Percentiles rank a stretch among this genome's conserved stretches.
Evolutionary conservation across 768 basidiomycete species (phyloP).

Genomic region (Pleurotus pulmonarius): DNA sequence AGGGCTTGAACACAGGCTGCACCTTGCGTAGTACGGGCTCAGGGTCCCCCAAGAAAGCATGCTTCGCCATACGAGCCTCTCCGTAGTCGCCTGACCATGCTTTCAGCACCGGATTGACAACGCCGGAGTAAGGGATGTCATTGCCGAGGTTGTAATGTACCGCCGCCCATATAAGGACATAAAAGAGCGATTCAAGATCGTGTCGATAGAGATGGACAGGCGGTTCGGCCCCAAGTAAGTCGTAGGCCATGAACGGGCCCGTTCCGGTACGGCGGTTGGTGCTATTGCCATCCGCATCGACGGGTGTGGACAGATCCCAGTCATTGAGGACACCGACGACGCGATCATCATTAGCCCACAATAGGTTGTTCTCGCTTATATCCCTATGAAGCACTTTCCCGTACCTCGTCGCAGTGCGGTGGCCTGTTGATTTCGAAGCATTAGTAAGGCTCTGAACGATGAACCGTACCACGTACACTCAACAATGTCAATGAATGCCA

Average conservation of each 20-base stretch:
- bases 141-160: conserved; percentile 15
- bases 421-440: conserved; percentile 12
- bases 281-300: conserved; percentile 6
- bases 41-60: too few species aligned
- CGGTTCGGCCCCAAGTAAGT: conserved; percentile 13
- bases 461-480: conserved; percentile 20
- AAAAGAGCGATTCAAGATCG: conserved; percentile 23
- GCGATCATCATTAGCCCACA: conserved; percentile 9
- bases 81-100: too few species aligned
- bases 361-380: conserved; percentile 26
- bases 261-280: conserved; percentile 20
- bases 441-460: background rate
- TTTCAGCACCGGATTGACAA: too few species aligned
- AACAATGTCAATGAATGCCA: conserved; percentile 24
- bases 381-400: conserved; percentile 24
- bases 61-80: too few species aligned
- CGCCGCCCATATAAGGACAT: conserved; percentile 20
- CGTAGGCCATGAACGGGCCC: conserved; percentile 24
- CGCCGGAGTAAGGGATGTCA: background rate
- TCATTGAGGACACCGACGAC: conserved; percentile 23
- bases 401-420: conserved; percentile 17
- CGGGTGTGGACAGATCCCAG: conserved; percentile 19
- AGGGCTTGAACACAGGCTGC: too few species aligned
- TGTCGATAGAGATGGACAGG: conserved; percentile 20
- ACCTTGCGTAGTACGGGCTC: too few species aligned